Conservation (phyloP, 495 filamentous ascomycete genomes). For the Penicillium pulvis region DNA sequence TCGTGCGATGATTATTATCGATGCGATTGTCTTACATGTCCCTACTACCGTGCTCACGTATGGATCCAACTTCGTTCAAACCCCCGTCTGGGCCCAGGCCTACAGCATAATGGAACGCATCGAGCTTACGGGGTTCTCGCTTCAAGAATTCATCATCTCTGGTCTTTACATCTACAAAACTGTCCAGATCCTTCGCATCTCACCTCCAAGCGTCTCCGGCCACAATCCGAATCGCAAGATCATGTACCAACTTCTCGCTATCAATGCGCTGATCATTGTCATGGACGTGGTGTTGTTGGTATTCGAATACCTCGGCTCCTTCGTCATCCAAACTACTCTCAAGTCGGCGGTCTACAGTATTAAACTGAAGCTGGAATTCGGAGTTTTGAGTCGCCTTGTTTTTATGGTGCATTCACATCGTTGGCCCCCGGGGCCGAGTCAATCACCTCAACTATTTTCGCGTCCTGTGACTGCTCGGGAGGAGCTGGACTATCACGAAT, state of each 20-base stretch:
- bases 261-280: slow-evolving; percentile 41
- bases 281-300: slow-evolving; percentile 30
- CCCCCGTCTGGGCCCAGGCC: slow-evolving; percentile 23
- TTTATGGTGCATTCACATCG: slow-evolving; percentile 24
- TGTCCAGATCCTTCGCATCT: slow-evolving; percentile 36
- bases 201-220: slow-evolving; percentile 21
- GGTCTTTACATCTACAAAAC: slow-evolving; percentile 51
- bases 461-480: not conserved
- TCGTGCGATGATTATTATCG: slow-evolving; percentile 38
- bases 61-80: slow-evolving; percentile 30
- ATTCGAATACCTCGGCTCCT: slow-evolving; percentile 16
- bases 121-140: slow-evolving; percentile 46
- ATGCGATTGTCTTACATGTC: slow-evolving; percentile 39
- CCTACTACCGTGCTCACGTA: slow-evolving; percentile 44
- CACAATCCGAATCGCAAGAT: slow-evolving; percentile 29
- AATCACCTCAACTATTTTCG: slow-evolving; percentile 3
- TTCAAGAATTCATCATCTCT: slow-evolving; percentile 54
- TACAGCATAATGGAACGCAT: slow-evolving; percentile 50
- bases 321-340: slow-evolving; percentile 14
- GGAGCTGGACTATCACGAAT: slow-evolving; percentile 8
- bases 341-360: slow-evolving; percentile 23
- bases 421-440: slow-evolving; percentile 9
- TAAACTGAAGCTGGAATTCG: slow-evolving; percentile 24
- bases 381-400: slow-evolving; percentile 18
- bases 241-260: slow-evolving; percentile 41